A percentile compares a stretch with the other conserved stretches of the same genome.
phyloP scores from a whole-genome alignment of 805 yeast species.

The Candida endomychidarum region DNA sequence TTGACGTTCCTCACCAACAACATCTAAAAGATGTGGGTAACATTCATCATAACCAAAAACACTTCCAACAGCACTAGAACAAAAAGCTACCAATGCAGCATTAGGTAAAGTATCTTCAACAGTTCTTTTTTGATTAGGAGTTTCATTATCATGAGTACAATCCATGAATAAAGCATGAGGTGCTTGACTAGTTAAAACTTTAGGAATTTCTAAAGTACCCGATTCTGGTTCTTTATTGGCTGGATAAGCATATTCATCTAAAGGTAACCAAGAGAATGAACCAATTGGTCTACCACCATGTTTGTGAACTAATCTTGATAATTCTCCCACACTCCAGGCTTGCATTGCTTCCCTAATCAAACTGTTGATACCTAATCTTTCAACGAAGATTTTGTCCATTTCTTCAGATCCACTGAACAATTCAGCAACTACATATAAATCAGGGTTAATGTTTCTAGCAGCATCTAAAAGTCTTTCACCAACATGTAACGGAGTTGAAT shows the following conservation, averaged over 20 bases:
- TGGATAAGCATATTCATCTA: slow-evolving; percentile 72
- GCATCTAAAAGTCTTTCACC: slow-evolving; percentile 86
- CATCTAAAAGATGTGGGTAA: slow-evolving; percentile 76
- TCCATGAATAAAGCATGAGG: slow-evolving; percentile 97
- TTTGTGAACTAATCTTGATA: slow-evolving; percentile 80
- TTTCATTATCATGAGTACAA: slow-evolving; percentile 95
- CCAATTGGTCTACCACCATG: slow-evolving; percentile 98
- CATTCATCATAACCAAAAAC: slow-evolving; percentile 93
- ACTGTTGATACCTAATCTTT: slow-evolving; percentile 84
- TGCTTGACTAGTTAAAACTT: slow-evolving; percentile 60
- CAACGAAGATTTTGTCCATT: slow-evolving; percentile 87
- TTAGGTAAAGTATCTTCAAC: slow-evolving; percentile 93
- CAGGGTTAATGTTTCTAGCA: slow-evolving; percentile 82
- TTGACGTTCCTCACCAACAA: slow-evolving; percentile 70
- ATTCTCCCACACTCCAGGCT: slow-evolving; percentile 84
- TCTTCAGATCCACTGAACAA: slow-evolving; percentile 90
- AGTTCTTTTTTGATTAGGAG: slow-evolving; percentile 84
- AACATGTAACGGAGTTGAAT: slow-evolving; percentile 93
- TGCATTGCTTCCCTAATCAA: slow-evolving; percentile 97
- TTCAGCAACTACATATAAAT: slow-evolving; percentile 91
- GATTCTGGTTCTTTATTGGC: slow-evolving; percentile 42
- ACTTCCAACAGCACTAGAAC: slow-evolving; percentile 92
- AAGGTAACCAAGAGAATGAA: slow-evolving; percentile 76
- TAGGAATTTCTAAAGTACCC: slow-evolving; percentile 57
- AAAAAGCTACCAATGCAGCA: slow-evolving; percentile 90